Percentiles rank a stretch among this genome's conserved stretches.
Conservation (phyloP, 192 early-diverging fungal genomes). For the Cetraspora pellucida region DNA sequence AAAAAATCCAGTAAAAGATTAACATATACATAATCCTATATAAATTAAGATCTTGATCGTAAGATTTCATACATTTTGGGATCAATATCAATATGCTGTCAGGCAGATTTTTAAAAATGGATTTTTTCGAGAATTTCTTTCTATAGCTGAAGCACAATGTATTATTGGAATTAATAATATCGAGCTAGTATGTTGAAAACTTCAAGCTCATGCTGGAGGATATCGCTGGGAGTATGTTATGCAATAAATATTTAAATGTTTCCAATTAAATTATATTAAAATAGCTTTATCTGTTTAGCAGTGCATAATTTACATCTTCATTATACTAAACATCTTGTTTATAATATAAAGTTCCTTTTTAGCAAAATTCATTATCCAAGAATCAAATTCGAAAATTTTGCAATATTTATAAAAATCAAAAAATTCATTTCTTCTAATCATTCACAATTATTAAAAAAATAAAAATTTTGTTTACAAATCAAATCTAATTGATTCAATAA, state of each 20-base stretch:
- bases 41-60: too few species aligned
- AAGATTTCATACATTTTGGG: too few species aligned
- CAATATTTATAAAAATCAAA: neutral
- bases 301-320: neutral
- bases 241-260: neutral
- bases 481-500: neutral
- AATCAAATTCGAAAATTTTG: too few species aligned
- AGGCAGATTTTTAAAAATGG: too few species aligned
- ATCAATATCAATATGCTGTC: too few species aligned
- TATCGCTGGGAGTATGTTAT: slow-evolving; percentile 22
- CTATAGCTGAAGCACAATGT: too few species aligned
- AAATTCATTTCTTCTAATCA: neutral
- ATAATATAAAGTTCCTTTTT: neutral
- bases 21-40: too few species aligned
- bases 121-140: too few species aligned
- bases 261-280: neutral
- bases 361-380: too few species aligned
- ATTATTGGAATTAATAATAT: slow-evolving; percentile 24
- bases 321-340: neutral
- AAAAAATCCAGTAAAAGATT: too few species aligned
- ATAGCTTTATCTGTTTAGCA: slow-evolving; percentile 1
- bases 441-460: neutral
- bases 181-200: neutral
- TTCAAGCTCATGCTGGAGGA: neutral
- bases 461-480: neutral